A percentile compares a stretch with the other conserved stretches of the same genome.
These are phyloP conservation scores for Ogataea degrootiae DNA, from an alignment of 805 yeast genomes.

Conservation along the genomic window DNA sequence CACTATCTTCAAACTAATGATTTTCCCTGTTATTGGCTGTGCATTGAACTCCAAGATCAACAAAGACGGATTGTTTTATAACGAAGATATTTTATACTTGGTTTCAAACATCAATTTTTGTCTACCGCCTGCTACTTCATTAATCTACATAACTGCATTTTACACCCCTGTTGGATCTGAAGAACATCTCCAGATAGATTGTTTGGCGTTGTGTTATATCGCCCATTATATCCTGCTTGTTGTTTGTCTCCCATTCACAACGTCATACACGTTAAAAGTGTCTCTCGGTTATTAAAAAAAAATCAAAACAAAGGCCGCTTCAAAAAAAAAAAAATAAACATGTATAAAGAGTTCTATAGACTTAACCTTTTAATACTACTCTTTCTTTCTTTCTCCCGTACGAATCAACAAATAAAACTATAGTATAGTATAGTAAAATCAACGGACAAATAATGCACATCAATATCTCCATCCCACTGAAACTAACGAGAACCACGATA, in stretches of 20 bases:
- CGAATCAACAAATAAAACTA: no score
- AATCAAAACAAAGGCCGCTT: neutral
- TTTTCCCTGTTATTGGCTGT: conserved; percentile 78
- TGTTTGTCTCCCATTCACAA: conserved; percentile 67
- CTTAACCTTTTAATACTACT: neutral
- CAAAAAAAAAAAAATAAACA: neutral
- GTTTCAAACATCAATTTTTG: conserved; percentile 72
- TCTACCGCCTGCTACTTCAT: conserved; percentile 84
- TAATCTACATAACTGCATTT: conserved; percentile 84
- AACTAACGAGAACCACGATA: conserved; percentile 16
- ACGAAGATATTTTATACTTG: conserved; percentile 59
- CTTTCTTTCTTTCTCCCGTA: no score
- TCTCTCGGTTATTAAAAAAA: conserved; percentile 34
- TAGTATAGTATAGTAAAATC: no score
- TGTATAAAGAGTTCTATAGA: neutral
- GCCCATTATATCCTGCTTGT: conserved; percentile 67
- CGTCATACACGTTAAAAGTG: conserved; percentile 61
- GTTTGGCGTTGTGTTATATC: conserved; percentile 71
- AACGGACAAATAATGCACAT: conserved; percentile 11
- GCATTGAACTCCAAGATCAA: conserved; percentile 59
- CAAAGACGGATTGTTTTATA: conserved; percentile 58
- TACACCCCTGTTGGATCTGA: conserved; percentile 62
- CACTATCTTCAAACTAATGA: conserved; percentile 51
- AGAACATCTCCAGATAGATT: conserved; percentile 70
- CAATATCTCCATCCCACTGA: conserved; percentile 21